These are phyloP conservation scores for Myriosclerotinia duriaeana DNA, from an alignment of 2,329 filamentous ascomycete genomes.

Conservation along the genomic window DNA sequence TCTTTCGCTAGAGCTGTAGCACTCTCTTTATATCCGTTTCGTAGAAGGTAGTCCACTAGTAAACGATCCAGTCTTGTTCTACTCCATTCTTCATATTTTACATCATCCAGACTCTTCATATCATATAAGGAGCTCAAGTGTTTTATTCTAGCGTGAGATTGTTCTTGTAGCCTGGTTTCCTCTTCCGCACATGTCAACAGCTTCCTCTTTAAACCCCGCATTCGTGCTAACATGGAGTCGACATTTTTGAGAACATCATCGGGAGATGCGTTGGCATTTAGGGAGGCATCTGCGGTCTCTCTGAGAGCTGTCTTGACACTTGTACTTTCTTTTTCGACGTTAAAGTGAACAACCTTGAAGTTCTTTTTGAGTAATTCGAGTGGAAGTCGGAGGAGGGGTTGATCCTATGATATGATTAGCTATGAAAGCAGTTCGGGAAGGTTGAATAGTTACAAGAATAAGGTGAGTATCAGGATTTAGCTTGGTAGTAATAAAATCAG, in stretches of 20 bases:
- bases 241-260: conserved; percentile 76
- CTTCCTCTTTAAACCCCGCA: conserved; percentile 87
- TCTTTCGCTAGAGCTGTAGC: conserved; percentile 73
- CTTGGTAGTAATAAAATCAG: conserved; percentile 61
- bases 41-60: conserved; percentile 87
- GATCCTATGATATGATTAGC: conserved; percentile 61
- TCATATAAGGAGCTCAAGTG: conserved; percentile 80
- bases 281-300: conserved; percentile 51
- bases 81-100: conserved; percentile 91
- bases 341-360: conserved; percentile 80
- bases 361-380: conserved; percentile 92
- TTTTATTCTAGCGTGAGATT: conserved; percentile 72
- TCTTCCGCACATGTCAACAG: conserved; percentile 75
- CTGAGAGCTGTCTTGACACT: conserved; percentile 61
- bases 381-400: conserved; percentile 88
- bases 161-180: conserved; percentile 72
- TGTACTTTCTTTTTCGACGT: conserved; percentile 69
- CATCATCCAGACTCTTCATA: conserved; percentile 80
- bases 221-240: conserved; percentile 79
- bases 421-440: conserved; percentile 24
- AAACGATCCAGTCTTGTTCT: conserved; percentile 77
- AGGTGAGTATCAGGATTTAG: conserved; percentile 75
- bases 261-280: conserved; percentile 58
- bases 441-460: conserved; percentile 58
- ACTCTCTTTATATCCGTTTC: conserved; percentile 77